These are phyloP conservation scores for Sedum album DNA, from an alignment of 164 flowering plant species.

Conservation along the genomic window DNA sequence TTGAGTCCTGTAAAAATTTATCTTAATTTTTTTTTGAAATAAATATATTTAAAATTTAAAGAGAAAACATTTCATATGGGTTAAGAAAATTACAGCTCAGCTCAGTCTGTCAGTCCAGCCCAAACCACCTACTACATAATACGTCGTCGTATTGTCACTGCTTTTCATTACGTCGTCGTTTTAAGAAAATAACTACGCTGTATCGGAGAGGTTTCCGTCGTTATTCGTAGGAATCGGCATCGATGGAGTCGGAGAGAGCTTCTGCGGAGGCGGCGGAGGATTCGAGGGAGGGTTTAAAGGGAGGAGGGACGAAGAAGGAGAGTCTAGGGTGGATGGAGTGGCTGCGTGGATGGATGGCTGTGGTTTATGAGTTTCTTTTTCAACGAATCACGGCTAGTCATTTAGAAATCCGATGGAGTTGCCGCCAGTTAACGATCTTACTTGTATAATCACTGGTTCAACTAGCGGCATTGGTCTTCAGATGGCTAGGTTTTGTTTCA, in stretches of 20 bases:
- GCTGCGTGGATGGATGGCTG: constrained; percentile 33
- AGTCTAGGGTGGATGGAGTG: constrained; percentile 46
- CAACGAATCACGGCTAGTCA: constrained; percentile 46
- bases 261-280: neutral
- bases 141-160: too few relatives aligned
- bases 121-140: too few relatives aligned
- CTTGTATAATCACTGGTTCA: constrained; percentile 25
- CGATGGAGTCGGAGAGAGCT: neutral
- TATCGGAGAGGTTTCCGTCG: too few relatives aligned
- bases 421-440: neutral
- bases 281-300: too few relatives aligned
- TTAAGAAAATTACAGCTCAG: too few relatives aligned
- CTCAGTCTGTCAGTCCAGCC: too few relatives aligned
- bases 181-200: too few relatives aligned
- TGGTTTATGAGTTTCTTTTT: constrained; percentile 35
- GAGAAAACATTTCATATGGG: too few relatives aligned
- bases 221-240: neutral
- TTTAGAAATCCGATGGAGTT: constrained; percentile 39
- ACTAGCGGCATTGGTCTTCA: constrained; percentile 58
- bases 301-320: neutral
- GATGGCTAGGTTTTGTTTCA: constrained; percentile 20
- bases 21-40: too few relatives aligned
- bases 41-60: too few relatives aligned
- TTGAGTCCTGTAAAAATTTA: too few relatives aligned
- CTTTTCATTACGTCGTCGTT: too few relatives aligned